Percentiles rank a stretch among this genome's conserved stretches.
Conservation (phyloP, 202 grass and related monocot species). For the Sporobolus alterniflorus region DNA sequence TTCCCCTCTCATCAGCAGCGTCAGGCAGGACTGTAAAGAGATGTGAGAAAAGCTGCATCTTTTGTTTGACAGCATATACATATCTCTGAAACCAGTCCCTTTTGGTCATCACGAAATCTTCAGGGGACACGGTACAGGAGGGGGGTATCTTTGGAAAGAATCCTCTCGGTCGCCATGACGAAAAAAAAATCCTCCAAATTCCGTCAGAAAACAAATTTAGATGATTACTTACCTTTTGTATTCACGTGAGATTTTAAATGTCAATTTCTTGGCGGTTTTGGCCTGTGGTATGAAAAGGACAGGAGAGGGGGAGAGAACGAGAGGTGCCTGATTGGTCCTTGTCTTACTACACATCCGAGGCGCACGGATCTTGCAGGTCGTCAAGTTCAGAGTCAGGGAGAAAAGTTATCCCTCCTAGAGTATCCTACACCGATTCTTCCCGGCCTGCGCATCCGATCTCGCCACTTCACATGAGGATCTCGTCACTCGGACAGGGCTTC, state of each 20-base stretch:
- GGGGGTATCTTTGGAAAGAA: constrained; percentile 35
- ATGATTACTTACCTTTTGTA: constrained; percentile 11
- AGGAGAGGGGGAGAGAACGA: neutral
- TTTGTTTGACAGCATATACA: constrained; percentile 22
- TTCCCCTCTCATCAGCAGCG: neutral
- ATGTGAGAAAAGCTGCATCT: constrained; percentile 8
- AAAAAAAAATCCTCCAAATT: neutral
- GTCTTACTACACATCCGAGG: neutral
- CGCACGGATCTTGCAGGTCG: constrained; percentile 22
- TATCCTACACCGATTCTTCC: neutral
- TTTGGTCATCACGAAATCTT: constrained; percentile 53
- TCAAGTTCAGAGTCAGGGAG: constrained; percentile 21
- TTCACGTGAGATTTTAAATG: neutral
- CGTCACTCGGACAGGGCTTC: neutral
- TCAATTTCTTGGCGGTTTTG: neutral
- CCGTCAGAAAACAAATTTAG: neutral
- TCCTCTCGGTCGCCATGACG: neutral
- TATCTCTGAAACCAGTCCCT: constrained; percentile 19
- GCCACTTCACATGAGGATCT: no score
- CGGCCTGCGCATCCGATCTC: neutral
- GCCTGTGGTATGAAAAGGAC: constrained; percentile 11
- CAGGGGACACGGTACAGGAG: constrained; percentile 50
- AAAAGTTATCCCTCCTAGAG: constrained; percentile 17
- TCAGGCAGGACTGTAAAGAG: constrained; percentile 18
- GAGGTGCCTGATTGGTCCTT: constrained; percentile 17